Evolutionary conservation across 306 rosid species (phyloP).

Genomic region (Quercus engelmannii): DNA sequence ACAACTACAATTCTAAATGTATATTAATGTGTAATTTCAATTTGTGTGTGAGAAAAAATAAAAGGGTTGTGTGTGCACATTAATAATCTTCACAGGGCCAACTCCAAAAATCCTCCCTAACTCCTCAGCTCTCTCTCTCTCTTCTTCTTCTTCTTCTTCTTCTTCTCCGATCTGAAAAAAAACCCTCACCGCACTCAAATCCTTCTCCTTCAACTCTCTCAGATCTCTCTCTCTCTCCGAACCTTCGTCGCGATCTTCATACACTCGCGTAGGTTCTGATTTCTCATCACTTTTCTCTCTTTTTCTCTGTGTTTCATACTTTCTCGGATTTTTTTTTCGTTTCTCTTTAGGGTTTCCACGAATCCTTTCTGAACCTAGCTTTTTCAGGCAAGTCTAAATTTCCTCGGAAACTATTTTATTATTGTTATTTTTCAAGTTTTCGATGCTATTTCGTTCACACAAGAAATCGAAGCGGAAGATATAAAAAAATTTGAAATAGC

Average conservation of each 20-base stretch:
- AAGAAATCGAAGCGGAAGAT: not conserved
- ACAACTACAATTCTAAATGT: too few species aligned
- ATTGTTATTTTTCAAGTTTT: not conserved
- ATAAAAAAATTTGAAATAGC: too few species aligned
- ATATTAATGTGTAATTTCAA: too few species aligned
- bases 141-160: not conserved
- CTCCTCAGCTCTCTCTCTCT: not conserved
- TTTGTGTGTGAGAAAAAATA: too few species aligned
- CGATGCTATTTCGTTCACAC: constrained; percentile 19
- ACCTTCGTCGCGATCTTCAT: constrained; percentile 19
- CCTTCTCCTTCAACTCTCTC: constrained; percentile 19
- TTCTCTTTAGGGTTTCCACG: constrained; percentile 56
- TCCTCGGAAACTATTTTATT: not conserved
- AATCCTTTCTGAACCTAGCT: constrained; percentile 2
- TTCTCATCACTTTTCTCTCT: not conserved
- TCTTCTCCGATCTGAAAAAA: constrained; percentile 33
- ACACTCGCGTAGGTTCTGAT: not conserved
- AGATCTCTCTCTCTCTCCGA: constrained; percentile 24
- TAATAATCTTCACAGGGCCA: not conserved
- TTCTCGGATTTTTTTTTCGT: not conserved
- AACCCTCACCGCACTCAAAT: constrained; percentile 8
- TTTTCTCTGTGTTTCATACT: not conserved
- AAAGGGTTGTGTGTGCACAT: too few species aligned
- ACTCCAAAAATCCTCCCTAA: not conserved
- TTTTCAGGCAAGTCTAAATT: constrained; percentile 33